Evolutionary conservation across 2,329 filamentous ascomycete species (phyloP).

Genomic region (Alternaria sp.): DNA sequence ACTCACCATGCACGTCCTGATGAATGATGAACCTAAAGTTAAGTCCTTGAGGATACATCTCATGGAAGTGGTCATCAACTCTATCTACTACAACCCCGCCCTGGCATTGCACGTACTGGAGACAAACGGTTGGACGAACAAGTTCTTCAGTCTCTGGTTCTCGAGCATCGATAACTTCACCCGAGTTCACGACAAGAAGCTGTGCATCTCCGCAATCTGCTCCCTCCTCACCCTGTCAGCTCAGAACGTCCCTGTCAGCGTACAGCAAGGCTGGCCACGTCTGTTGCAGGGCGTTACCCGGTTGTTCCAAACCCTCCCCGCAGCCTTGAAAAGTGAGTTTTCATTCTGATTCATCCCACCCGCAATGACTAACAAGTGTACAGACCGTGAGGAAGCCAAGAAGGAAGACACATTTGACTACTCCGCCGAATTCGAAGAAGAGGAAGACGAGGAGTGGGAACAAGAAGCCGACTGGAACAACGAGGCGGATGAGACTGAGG

Average conservation of each 20-base stretch:
- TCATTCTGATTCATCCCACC: conserved; percentile 4
- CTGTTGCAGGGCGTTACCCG: conserved; percentile 87
- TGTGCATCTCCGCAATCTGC: conserved; percentile 93
- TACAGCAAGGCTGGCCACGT: conserved; percentile 93
- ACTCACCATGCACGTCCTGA: conserved; percentile 85
- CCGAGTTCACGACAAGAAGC: conserved; percentile 97
- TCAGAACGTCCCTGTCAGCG: conserved; percentile 85
- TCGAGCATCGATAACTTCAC: conserved; percentile 92
- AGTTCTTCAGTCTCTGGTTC: conserved; percentile 99
- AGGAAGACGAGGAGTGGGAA: conserved; percentile 84
- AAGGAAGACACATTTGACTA: conserved; percentile 81
- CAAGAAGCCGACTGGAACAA: conserved; percentile 73
- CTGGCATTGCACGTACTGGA: conserved; percentile 89
- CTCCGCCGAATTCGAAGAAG: conserved; percentile 75
- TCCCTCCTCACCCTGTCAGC: conserved; percentile 79
- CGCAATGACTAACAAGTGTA: conserved; percentile 24
- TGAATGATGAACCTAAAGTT: conserved; percentile 77
- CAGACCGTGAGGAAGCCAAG: conserved; percentile 88
- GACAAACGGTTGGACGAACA: conserved; percentile 91
- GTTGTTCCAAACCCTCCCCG: conserved; percentile 89
- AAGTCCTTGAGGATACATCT: conserved; percentile 95
- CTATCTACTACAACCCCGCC: conserved; percentile 94
- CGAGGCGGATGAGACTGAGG: conserved; percentile 67
- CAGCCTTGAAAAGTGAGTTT: conserved; percentile 79
- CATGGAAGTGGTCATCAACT: conserved; percentile 99